Percentiles rank a stretch among this genome's conserved stretches.
phyloP scores from a whole-genome alignment of 495 filamentous ascomycete genomes.

The Aspergillus mulundensis region DNA sequence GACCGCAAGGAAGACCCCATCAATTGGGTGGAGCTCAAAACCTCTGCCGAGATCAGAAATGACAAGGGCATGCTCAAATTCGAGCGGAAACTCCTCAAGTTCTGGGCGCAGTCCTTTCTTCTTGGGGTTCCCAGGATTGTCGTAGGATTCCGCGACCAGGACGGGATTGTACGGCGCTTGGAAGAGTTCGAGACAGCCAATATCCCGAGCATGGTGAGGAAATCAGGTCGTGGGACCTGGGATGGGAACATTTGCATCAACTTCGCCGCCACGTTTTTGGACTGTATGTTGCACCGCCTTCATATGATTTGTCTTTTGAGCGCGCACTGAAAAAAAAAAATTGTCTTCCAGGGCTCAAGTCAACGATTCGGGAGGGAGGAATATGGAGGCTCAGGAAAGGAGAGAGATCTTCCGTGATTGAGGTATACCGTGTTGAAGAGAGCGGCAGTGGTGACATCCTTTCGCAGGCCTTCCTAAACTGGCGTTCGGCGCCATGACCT shows the following conservation, averaged over 20 bases:
- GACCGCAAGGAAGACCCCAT: slow-evolving; percentile 58
- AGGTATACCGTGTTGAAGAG: slow-evolving; percentile 68
- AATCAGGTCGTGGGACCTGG: slow-evolving; percentile 63
- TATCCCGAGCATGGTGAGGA: slow-evolving; percentile 70
- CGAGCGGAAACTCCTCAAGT: slow-evolving; percentile 87
- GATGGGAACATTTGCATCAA: slow-evolving; percentile 90
- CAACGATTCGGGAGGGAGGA: slow-evolving; percentile 62
- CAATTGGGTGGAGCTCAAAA: slow-evolving; percentile 95
- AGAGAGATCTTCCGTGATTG: slow-evolving; percentile 54
- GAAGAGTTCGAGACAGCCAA: slow-evolving; percentile 73
- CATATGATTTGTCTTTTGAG: background rate
- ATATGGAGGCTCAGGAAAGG: slow-evolving; percentile 76
- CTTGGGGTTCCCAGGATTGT: slow-evolving; percentile 89
- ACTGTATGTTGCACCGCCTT: slow-evolving; percentile 48
- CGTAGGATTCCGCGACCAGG: slow-evolving; percentile 74
- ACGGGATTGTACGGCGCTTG: slow-evolving; percentile 65
- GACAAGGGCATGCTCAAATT: slow-evolving; percentile 67
- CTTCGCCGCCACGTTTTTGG: slow-evolving; percentile 71
- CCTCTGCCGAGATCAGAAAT: slow-evolving; percentile 62
- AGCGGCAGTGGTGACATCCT: slow-evolving; percentile 72
- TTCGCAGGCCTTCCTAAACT: slow-evolving; percentile 69
- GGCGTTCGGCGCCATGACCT: slow-evolving; percentile 46
- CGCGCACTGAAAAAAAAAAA: background rate
- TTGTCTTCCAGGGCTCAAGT: slow-evolving; percentile 52
- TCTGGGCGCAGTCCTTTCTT: slow-evolving; percentile 95